Base-by-base conservation (phyloP, 345 rosid species). In the Combretum micranthum region DNA sequence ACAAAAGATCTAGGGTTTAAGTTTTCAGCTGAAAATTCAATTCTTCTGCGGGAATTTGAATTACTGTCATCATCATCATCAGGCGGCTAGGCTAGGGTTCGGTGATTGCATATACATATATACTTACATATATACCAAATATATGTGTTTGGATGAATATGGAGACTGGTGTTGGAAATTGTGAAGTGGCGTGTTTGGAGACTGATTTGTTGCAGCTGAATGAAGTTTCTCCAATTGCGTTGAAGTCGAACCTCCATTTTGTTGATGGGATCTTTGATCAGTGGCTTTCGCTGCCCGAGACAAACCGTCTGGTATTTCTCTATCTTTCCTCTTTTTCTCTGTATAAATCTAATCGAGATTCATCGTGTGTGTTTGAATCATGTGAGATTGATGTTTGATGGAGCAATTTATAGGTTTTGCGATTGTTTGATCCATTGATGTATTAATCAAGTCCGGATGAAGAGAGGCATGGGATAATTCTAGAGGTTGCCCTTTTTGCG, bases 271-370 rank as follows among this genome's bases (percentile, higher is more conserved):
- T 88, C 69, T 88, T 83, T 78, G 79, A 83, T 25, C 88, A 75
- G 72, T 91, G 98, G 96, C 92, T 88, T 67, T 86, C 98, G 14
- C 85, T 84, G 4, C 90, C 92, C 3, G 85, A 82, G 16, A 80
- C 92, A 52, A 53, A 37, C 39, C 78, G 72, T 20, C 72, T 77
- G 96, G 96, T 87, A 85, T 13, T 48, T 23, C 51, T 9, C 50
- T 37, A 21, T n/a, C 1, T 20, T 52, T 32, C n/a, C 48, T 42
- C n/a, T 50, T 16, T 12, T 4, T 4, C 19, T 21, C 15, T 4
- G 3, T 20, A n/a, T 47, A 20, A 51, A 32, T 22, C n/a, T n/a
- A n/a, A 25, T 9, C 3, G 9, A 25, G 6, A 22, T 52, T 37
- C 37, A 14, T 52, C 11, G 22, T 23, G 56, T n/a, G 15, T 52